These are phyloP conservation scores for Aschersonia sp. DNA, from an alignment of 2,329 filamentous ascomycete genomes.

Conservation along the genomic window DNA sequence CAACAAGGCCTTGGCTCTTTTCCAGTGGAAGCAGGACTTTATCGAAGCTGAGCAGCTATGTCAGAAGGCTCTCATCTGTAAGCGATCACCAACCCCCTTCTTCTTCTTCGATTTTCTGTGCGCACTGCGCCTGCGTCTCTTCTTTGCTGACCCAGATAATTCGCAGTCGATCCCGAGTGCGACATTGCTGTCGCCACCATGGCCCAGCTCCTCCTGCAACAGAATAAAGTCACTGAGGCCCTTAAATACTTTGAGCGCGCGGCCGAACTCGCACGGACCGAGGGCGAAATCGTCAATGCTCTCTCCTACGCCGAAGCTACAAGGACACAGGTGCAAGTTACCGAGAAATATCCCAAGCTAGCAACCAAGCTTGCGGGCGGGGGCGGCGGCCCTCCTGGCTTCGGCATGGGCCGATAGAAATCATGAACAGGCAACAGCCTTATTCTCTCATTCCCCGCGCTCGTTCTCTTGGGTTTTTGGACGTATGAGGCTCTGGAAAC, in stretches of 20 bases:
- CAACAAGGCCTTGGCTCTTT: slow-evolving; percentile 93
- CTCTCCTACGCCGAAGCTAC: slow-evolving; percentile 95
- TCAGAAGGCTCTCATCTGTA: slow-evolving; percentile 93
- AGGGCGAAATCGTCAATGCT: slow-evolving; percentile 91
- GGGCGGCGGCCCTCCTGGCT: slow-evolving; percentile 18
- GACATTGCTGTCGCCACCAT: slow-evolving; percentile 98
- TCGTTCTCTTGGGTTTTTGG: too few species aligned
- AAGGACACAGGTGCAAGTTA: slow-evolving; percentile 83
- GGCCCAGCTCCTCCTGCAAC: slow-evolving; percentile 92
- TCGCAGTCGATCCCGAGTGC: slow-evolving; percentile 84
- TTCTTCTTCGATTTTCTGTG: background rate
- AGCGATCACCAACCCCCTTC: slow-evolving; percentile 22
- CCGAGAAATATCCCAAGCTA: slow-evolving; percentile 73
- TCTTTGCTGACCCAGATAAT: background rate
- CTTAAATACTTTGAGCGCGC: slow-evolving; percentile 95
- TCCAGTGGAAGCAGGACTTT: slow-evolving; percentile 98
- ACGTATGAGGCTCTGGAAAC: too few species aligned
- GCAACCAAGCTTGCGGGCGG: slow-evolving; percentile 47
- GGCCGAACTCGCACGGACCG: slow-evolving; percentile 84
- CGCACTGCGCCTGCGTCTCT: background rate
- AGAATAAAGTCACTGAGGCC: slow-evolving; percentile 91
- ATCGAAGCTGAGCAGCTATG: slow-evolving; percentile 88
- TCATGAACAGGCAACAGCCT: too few species aligned
- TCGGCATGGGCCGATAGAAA: slow-evolving; percentile 20
- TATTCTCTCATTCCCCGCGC: too few species aligned